Conservation (phyloP, 768 basidiomycete species). For the Tricholoma saponaceum region DNA sequence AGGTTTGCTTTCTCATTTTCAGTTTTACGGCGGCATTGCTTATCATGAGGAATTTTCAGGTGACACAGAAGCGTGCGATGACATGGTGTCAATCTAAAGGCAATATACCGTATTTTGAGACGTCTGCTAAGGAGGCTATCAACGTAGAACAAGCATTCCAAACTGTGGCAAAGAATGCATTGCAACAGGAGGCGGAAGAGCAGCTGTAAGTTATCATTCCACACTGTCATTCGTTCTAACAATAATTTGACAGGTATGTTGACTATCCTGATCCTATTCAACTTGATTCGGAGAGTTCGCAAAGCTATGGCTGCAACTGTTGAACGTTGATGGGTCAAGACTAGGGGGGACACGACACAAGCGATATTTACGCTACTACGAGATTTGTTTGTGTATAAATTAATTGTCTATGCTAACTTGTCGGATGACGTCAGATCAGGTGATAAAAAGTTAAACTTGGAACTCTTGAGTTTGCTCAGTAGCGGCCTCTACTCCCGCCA, state of each 20-base stretch:
- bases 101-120: conserved; percentile 99
- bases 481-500: not conserved
- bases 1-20: conserved; percentile 47
- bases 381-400: not conserved
- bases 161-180: conserved; percentile 98
- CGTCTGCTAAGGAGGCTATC: conserved; percentile 99
- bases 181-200: conserved; percentile 96
- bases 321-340: conserved; percentile 25
- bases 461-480: not conserved
- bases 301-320: conserved; percentile 92
- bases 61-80: conserved; percentile 99
- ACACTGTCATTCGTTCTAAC: conserved; percentile 9
- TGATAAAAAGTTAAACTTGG: conserved; percentile 6
- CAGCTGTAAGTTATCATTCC: conserved; percentile 62
- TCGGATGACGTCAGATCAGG: conserved; percentile 4
- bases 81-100: conserved; percentile 99
- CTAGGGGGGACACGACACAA: not conserved
- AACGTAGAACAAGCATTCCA: conserved; percentile 99
- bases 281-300: conserved; percentile 89
- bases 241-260: conserved; percentile 63
- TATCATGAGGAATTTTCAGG: conserved; percentile 41
- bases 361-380: conserved; percentile 1
- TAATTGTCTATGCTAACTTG: not conserved
- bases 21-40: conserved; percentile 3
- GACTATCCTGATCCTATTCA: conserved; percentile 99